Evolutionary conservation across 2,329 filamentous ascomycete genomes (phyloP), one percentile per base, ranked within the genome.

Genomic region (Chrysoporthe austroafricana): DNA sequence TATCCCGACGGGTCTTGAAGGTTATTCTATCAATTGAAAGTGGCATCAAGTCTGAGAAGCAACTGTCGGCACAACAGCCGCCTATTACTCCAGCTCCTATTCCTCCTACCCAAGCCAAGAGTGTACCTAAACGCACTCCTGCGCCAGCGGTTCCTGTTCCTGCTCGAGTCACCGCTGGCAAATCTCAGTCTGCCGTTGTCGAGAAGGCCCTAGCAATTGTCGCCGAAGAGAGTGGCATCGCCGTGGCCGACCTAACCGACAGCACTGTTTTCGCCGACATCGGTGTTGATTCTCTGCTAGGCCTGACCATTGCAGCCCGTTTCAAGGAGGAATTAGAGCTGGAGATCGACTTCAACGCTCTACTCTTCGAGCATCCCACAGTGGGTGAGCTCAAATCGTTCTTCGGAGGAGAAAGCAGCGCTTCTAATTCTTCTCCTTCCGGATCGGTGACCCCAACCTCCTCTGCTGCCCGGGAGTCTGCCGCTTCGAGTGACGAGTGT

Each of bases 1-100:
- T 54, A 72, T 80, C 57, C 70, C 77, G 43, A 72, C 78, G 11
- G 73, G 80, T 43, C 70, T 76, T 13, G 71, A 76, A 8, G 64
- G 76, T 21, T 68, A 73, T 36, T 77, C 76, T 73, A 71, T 75
- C 44, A 69, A 74, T 2, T 4, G 66, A 64, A 43, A 50, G 46
- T 32, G 57, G 62, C 2, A 32, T 36, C 14, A 64, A 64, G 57
- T 48, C 46, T 0, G 34, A 62, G 34, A 56, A 46, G 54, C 34
- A 21, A 13, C 21, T 26, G 26, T 26, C 26, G 26, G 26, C 26
- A 26, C 26, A 26, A 26, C 26, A 26, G 26, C 26, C 26, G 26
- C 26, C 26, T 26, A 26, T 26, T 26, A 26, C 26, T 26, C 26
- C 26, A 26, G 26, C 26, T 26, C 26, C 26, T 26, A 26, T 26